phyloP scores from a whole-genome alignment of 106 monocot genomes.

The Acanthochlamys bracteata region DNA sequence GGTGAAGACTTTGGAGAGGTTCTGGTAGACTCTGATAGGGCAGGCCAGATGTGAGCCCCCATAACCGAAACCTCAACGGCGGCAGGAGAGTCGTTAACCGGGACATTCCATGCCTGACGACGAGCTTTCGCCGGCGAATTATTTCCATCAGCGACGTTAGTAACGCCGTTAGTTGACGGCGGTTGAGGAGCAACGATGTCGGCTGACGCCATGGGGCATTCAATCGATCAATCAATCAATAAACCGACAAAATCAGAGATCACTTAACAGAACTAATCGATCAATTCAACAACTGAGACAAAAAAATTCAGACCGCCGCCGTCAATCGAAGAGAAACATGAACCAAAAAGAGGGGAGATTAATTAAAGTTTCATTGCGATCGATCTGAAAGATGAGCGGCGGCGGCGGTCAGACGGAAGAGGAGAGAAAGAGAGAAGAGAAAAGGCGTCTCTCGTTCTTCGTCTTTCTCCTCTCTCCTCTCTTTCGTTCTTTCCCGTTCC shows the following conservation, averaged over 20 bases:
- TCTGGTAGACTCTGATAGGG: slow-evolving; percentile 50
- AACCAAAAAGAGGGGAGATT: background rate
- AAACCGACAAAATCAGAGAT: background rate
- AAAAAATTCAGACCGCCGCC: background rate
- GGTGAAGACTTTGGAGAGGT: slow-evolving; percentile 27
- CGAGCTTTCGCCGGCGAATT: slow-evolving; percentile 18
- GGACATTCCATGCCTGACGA: slow-evolving; percentile 52
- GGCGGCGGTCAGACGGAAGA: too few species aligned
- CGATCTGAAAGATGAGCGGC: too few species aligned
- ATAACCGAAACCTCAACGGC: slow-evolving; percentile 39
- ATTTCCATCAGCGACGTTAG: slow-evolving; percentile 13
- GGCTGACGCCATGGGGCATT: too few species aligned
- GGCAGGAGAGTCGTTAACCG: slow-evolving; percentile 16
- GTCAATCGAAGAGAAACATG: too few species aligned
- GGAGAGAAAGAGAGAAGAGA: background rate
- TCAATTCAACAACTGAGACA: background rate
- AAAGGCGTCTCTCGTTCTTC: background rate
- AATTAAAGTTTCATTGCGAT: too few species aligned
- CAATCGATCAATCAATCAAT: too few species aligned
- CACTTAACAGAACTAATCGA: background rate
- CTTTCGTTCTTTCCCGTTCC: background rate
- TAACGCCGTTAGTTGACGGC: slow-evolving; percentile 8
- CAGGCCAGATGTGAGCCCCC: slow-evolving; percentile 65
- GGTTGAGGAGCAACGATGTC: background rate
- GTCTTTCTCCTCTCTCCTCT: background rate